Base-by-base conservation (phyloP, 768 basidiomycete species). In the Phlegmacium glaucopus region DNA sequence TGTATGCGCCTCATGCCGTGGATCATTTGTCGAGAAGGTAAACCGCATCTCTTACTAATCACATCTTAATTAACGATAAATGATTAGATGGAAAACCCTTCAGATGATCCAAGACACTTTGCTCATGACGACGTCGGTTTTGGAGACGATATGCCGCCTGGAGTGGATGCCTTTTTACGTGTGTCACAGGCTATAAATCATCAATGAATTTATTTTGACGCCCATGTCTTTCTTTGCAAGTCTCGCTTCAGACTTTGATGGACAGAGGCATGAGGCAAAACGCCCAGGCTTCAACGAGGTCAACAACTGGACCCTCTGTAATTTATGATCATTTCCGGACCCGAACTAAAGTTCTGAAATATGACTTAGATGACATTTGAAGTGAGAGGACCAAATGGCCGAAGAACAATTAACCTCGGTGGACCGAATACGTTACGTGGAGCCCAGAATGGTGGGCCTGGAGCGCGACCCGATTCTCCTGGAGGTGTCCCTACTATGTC, bases 11-110 rank as follows among this genome's bases (percentile, higher is more conserved):
- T 86, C 83, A 17, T 95, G 92, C 66, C 75, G 78, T 54, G 77
- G 90, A 6, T 75, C 81, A 15, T 95, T 95, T 57, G 86, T 94
- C 3, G 91, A 94, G 66, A 85, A 78, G 75, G 91, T 83, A 39
- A 36, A 66, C 52, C 15, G 34, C 16, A 35, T 41, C 16, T 36
- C 27, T 35, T 17, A 16, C 44, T 29, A 17, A 34, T 25, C 22
- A 54, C 44, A 45, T 52, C 51, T 52, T 58, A 38, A 30, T 45
- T 45, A 42, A 55, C 44, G 16, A 22, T 5, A 38, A n/a, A 22
- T 44, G 42, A 37, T 16, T 62, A 91, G 89, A 81, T 91, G 60
- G 89, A 91, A 62, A 77, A 87, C 62, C 71, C 82, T 17, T 59
- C 67, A 42, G 85, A 91, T 58, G 87, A 91, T 69, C 90, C 90